Conservation (phyloP, 495 filamentous ascomycete species). For the Aspergillus indologenus region DNA sequence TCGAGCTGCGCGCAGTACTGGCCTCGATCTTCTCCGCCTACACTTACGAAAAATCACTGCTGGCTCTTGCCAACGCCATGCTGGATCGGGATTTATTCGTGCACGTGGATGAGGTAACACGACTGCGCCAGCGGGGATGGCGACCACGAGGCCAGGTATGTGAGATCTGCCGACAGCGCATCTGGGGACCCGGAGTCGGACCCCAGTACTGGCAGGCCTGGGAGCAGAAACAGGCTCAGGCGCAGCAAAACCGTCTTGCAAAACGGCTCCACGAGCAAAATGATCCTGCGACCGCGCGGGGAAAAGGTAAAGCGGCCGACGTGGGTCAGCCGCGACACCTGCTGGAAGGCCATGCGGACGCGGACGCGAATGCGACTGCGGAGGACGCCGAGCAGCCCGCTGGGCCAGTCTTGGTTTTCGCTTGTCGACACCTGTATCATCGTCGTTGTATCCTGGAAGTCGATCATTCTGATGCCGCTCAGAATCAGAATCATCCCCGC, state of each 20-base stretch:
- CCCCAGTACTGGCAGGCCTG: constrained; percentile 76
- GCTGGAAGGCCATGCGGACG: constrained; percentile 17
- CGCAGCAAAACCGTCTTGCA: constrained; percentile 33
- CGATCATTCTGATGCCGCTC: constrained; percentile 20
- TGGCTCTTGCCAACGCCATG: constrained; percentile 78
- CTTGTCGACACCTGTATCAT: constrained; percentile 56
- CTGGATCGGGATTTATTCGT: constrained; percentile 88
- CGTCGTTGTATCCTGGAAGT: constrained; percentile 43
- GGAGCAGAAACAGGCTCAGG: constrained; percentile 59
- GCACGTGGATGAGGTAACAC: constrained; percentile 70
- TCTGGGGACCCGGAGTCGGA: constrained; percentile 88
- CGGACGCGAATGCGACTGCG: constrained; percentile 16
- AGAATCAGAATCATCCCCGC: too few species aligned
- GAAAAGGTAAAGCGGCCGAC: constrained; percentile 44
- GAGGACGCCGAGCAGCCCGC: constrained; percentile 16
- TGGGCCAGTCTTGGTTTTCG: constrained; percentile 48
- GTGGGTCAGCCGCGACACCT: constrained; percentile 20
- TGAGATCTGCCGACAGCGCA: constrained; percentile 75
- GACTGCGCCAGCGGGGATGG: constrained; percentile 84
- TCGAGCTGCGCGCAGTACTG: constrained; percentile 81
- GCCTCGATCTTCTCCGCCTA: constrained; percentile 91
- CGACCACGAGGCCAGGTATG: constrained; percentile 80
- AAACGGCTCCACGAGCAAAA: constrained; percentile 27
- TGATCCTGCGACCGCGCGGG: constrained; percentile 30
- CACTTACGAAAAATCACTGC: constrained; percentile 84